Evolutionary conservation across 2,329 filamentous ascomycete genomes (phyloP), one percentile per base, ranked within the genome.

Genomic region (Phialocephala subalpina): DNA sequence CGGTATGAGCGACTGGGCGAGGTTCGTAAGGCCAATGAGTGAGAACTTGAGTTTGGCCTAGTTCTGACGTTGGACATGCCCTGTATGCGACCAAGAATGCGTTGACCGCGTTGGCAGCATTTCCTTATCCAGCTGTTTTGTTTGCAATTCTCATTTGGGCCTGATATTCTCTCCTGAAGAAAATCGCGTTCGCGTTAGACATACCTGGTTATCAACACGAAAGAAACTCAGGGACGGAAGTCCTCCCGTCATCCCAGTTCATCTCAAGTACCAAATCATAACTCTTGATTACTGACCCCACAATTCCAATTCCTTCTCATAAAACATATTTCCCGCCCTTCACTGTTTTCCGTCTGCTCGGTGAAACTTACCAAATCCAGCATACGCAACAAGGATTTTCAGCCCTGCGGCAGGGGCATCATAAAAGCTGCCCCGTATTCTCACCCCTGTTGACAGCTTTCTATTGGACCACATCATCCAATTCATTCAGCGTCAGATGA

Each of bases 11-110:
- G 66, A 68, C 35, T 68, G 66, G 66, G 33, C 55, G n/a, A 66
- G 55, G 47, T 60, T 62, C 45, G 66, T 68, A 12, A 25, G 63
- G 29, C 66, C 66, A 7, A 63, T 68, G 63, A 68, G 66, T 47
- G 63, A 68, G 33, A 63, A 63, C 4, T 55, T 68, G 25, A 68
- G 56, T 58, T 55, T 68, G 20, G 66, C 67, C 38, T 68, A 49
- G 60, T 12, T 33, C 14, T 35, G 27, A 16, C 29, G 29, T 33
- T 33, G 29, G 29, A 33, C 4, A 33, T 33, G 9, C 29, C 29
- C 4, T 33, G 9, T 9, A 33, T 33, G 29, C 29, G 29, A 33
- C 29, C 29, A 33, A 33, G 29, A 33, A 33, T 9, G 9, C 29
- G 9, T 33, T 33, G 29, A 9, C 29, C 29, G 9, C 29, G 9